Evolutionary conservation across 148 eudicot genomes (phyloP).

Genomic region (Camellia lanceoleosa): DNA sequence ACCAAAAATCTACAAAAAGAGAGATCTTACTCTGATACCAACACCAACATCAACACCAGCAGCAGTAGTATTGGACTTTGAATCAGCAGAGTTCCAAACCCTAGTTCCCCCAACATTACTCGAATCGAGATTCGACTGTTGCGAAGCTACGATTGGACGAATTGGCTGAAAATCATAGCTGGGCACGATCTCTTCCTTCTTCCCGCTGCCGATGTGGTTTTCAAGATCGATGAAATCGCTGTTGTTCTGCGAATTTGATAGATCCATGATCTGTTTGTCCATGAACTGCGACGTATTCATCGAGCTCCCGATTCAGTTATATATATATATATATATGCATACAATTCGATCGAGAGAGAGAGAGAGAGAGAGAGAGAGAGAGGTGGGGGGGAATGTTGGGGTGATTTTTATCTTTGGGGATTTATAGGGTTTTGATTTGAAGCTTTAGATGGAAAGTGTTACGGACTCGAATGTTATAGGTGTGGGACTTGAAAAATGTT

Average conservation of each 20-base stretch:
- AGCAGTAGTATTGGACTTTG: conserved; percentile 28
- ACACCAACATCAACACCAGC: conserved; percentile 10
- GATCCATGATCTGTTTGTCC: conserved; percentile 99
- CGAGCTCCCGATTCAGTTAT: conserved; percentile 14
- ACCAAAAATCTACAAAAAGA: background rate
- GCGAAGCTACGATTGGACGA: conserved; percentile 34
- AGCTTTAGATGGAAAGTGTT: background rate
- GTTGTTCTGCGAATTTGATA: conserved; percentile 55
- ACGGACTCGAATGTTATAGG: no score
- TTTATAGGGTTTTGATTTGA: background rate
- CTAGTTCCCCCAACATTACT: conserved; percentile 34
- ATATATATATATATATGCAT: background rate
- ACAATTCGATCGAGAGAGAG: background rate
- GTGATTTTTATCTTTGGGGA: background rate
- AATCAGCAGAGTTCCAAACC: conserved; percentile 62
- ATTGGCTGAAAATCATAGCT: conserved; percentile 91
- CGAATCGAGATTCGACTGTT: conserved; percentile 21
- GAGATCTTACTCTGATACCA: conserved; percentile 36
- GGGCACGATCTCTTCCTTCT: conserved; percentile 61
- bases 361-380: background rate
- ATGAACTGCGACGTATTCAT: conserved; percentile 84
- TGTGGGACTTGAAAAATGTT: no score
- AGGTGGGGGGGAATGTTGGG: background rate
- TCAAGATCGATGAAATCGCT: conserved; percentile 67
- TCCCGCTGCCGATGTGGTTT: conserved; percentile 27